These are phyloP conservation scores for Gigaspora rosea DNA, from an alignment of 192 early-diverging fungal species.

Conservation along the genomic window DNA sequence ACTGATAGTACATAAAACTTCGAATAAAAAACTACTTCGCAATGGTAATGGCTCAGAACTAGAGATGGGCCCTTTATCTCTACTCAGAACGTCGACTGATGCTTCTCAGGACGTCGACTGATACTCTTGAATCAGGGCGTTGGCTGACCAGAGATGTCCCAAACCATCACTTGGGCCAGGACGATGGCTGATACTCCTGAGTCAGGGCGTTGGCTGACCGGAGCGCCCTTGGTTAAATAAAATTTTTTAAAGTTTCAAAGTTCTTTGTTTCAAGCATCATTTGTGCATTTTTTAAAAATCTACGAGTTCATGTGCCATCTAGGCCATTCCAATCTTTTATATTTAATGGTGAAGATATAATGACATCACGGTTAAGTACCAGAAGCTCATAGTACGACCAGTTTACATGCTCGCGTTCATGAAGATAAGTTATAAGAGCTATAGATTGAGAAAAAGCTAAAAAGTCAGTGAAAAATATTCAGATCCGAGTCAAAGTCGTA, in stretches of 20 bases:
- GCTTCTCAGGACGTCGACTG: conserved; percentile 11
- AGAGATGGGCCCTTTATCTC: too few species aligned
- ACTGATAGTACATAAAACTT: too few species aligned
- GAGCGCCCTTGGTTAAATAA: conserved; percentile 27
- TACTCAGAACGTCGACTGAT: too few species aligned
- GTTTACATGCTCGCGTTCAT: not conserved
- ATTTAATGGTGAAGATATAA: conserved; percentile 11
- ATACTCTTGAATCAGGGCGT: conserved; percentile 11
- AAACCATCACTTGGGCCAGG: conserved; percentile 23
- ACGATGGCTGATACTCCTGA: conserved; percentile 12
- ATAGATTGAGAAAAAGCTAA: not conserved
- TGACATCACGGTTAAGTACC: conserved; percentile 3
- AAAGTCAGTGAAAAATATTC: conserved; percentile 15
- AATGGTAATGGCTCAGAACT: too few species aligned
- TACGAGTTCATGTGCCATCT: conserved; percentile 9
- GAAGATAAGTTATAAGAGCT: conserved; percentile 9
- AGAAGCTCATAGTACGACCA: conserved; percentile 31
- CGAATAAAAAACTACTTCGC: too few species aligned
- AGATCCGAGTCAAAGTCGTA: not conserved
- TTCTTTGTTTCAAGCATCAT: conserved; percentile 7
- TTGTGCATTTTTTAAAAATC: conserved; percentile 23
- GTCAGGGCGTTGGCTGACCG: conserved; percentile 6
- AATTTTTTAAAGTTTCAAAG: conserved; percentile 22
- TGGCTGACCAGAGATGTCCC: conserved; percentile 13
- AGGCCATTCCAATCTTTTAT: conserved; percentile 13